Evolutionary conservation across 2,329 filamentous ascomycete species (phyloP).

Genomic region (Sporothrix phasma): DNA sequence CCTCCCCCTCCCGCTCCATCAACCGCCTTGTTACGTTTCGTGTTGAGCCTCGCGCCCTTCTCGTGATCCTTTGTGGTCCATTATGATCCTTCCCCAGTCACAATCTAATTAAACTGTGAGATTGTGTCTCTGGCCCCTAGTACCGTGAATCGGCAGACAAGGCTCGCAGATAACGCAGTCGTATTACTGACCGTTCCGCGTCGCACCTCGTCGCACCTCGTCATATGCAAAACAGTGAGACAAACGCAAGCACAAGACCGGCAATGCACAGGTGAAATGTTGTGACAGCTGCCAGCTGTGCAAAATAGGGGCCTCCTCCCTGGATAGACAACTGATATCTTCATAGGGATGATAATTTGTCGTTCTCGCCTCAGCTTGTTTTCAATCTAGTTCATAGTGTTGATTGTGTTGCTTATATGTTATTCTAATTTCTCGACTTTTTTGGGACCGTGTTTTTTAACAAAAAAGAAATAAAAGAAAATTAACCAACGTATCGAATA

Average conservation of each 20-base stretch:
- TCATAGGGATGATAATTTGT: not conserved
- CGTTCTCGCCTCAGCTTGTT: no score
- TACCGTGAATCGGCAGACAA: not conserved
- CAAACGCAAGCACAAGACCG: slow-evolving; percentile 1
- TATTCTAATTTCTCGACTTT: no score
- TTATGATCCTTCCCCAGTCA: no score
- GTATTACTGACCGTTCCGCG: not conserved
- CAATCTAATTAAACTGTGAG: no score
- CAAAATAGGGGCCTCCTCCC: not conserved
- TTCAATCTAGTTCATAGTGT: no score
- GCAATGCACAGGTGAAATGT: not conserved
- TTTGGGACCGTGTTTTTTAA: no score
- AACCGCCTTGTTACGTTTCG: not conserved
- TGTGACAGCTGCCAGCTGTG: not conserved
- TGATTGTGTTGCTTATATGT: no score
- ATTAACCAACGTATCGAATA: not conserved
- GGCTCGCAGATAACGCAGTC: not conserved
- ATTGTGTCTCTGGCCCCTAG: not conserved
- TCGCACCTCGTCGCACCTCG: not conserved
- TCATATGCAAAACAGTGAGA: slow-evolving; percentile 4
- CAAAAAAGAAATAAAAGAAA: not conserved
- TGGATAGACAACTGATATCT: not conserved
- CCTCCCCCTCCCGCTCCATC: not conserved
- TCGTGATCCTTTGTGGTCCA: not conserved
- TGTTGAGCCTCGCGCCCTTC: not conserved